A percentile compares a stretch with the other conserved stretches of the same genome.
phyloP scores from a whole-genome alignment of 805 yeast species.

The Wilhelminamyces savonicus region DNA sequence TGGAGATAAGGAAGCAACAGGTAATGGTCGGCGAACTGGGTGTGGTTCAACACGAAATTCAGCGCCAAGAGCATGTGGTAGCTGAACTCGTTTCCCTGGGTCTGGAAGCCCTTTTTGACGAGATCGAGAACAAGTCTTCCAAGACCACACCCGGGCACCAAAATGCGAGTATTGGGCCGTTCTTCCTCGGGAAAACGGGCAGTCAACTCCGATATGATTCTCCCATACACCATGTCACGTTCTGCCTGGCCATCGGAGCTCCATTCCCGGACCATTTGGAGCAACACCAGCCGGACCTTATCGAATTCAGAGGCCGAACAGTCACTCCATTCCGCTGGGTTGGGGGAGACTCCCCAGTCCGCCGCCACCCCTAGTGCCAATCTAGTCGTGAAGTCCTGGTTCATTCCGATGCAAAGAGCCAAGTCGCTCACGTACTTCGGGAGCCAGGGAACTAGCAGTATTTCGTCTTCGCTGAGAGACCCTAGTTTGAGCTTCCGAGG shows the following conservation, averaged over 20 bases:
- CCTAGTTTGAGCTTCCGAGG: constrained; percentile 23
- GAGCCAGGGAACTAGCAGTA: constrained; percentile 45
- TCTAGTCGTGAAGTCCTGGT: constrained; percentile 36
- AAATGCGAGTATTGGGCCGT: constrained; percentile 36
- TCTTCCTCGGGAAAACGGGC: constrained; percentile 29
- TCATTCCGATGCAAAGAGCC: constrained; percentile 37
- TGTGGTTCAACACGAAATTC: constrained; percentile 45
- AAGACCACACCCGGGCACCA: constrained; percentile 62
- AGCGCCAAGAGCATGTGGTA: constrained; percentile 59
- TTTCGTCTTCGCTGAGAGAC: constrained; percentile 34
- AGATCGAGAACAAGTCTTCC: constrained; percentile 55
- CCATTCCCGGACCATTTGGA: constrained; percentile 62
- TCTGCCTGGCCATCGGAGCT: constrained; percentile 45
- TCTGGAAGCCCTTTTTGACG: constrained; percentile 47
- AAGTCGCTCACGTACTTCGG: constrained; percentile 33
- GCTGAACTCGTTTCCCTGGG: constrained; percentile 65
- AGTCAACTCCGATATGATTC: constrained; percentile 30
- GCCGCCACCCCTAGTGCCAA: constrained; percentile 39
- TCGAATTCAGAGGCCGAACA: constrained; percentile 42
- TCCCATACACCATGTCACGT: constrained; percentile 32
- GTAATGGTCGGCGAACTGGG: constrained; percentile 32
- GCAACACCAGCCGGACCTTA: constrained; percentile 50
- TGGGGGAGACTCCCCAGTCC: constrained; percentile 43
- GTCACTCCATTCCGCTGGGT: constrained; percentile 36
- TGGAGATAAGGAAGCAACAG: constrained; percentile 52